Evolutionary conservation across 169 alveolate species (phyloP).

Genomic region (Plasmodium adleri): DNA sequence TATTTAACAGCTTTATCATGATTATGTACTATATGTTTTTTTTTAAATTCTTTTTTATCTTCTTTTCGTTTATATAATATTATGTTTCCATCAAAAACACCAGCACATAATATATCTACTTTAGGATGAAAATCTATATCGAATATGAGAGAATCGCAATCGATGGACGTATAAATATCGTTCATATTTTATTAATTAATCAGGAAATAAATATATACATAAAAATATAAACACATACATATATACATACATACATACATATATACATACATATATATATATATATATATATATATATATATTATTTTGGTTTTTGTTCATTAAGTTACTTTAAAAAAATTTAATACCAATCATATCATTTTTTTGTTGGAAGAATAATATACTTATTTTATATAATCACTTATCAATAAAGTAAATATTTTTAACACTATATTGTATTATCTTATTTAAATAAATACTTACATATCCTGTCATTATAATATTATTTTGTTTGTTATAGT

Average conservation of each 20-base stretch:
- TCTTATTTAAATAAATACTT: no score
- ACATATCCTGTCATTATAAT: no score
- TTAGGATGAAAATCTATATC: constrained; percentile 73
- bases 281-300: not conserved
- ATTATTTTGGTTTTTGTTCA: not conserved
- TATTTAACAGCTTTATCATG: constrained; percentile 50
- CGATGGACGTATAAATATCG: constrained; percentile 16
- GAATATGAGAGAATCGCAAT: constrained; percentile 31
- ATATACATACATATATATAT: constrained; percentile 7
- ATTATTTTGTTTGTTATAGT: no score
- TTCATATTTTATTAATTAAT: constrained; percentile 15
- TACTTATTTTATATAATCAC: no score
- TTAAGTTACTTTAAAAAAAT: no score
- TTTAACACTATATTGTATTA: no score
- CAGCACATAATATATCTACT: constrained; percentile 58
- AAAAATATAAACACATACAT: not conserved
- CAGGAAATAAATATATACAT: not conserved
- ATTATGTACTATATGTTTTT: constrained; percentile 43
- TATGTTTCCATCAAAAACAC: constrained; percentile 51
- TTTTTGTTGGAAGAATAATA: no score
- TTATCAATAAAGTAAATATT: no score
- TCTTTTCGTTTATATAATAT: constrained; percentile 59
- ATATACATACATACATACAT: constrained; percentile 1
- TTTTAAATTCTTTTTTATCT: constrained; percentile 55
- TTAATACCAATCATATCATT: no score